These are phyloP conservation scores for Penicillium rolfsii DNA, from an alignment of 2,329 filamentous ascomycete genomes.

Conservation along the genomic window DNA sequence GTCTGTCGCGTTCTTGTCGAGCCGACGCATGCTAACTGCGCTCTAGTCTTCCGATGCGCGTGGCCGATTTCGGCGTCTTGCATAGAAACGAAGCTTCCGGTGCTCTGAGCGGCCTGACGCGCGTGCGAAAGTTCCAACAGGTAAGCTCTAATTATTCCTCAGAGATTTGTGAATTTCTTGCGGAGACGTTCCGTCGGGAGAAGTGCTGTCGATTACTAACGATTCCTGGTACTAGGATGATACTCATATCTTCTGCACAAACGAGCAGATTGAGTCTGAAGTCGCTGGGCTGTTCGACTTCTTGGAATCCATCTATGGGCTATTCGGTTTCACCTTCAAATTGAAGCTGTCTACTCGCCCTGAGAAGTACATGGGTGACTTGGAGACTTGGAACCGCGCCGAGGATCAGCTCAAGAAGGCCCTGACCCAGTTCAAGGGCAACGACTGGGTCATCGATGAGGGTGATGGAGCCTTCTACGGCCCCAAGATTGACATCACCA, in stretches of 20 bases:
- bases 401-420: conserved; percentile 79
- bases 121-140: conserved; percentile 82
- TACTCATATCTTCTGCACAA: conserved; percentile 90
- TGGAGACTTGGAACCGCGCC: conserved; percentile 86
- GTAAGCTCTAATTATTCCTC: background rate
- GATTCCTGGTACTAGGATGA: conserved; percentile 70
- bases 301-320: conserved; percentile 74
- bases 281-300: conserved; percentile 88
- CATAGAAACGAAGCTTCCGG: conserved; percentile 96
- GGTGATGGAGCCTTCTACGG: conserved; percentile 98
- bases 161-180: background rate
- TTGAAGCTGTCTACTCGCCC: conserved; percentile 89
- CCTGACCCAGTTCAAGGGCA: conserved; percentile 74
- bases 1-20: no score
- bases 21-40: no score
- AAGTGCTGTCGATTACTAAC: conserved; percentile 5
- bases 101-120: conserved; percentile 84
- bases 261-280: conserved; percentile 73
- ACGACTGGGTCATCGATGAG: conserved; percentile 85
- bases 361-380: conserved; percentile 85
- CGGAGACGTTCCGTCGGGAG: background rate
- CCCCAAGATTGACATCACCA: conserved; percentile 97
- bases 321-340: conserved; percentile 89
- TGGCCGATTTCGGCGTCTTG: conserved; percentile 81
- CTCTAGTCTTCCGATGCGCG: conserved; percentile 74